phyloP scores from a whole-genome alignment of 768 basidiomycete genomes.

The Suillus hirtellus region DNA sequence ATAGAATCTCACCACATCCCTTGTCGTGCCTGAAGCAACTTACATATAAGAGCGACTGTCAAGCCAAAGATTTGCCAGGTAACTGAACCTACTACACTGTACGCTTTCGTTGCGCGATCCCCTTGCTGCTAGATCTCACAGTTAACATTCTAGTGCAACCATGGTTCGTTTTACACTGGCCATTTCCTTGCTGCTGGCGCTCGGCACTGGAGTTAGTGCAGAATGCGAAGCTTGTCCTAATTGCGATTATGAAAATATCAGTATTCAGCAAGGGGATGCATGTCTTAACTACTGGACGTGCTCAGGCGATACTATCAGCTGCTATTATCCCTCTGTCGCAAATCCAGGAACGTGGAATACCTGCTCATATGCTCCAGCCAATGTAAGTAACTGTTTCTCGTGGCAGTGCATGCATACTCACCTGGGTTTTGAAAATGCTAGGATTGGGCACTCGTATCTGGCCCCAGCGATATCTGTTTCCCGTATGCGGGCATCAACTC shows the following conservation, averaged over 20 bases:
- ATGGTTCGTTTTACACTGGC: neutral
- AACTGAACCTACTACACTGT: neutral
- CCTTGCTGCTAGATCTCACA: neutral
- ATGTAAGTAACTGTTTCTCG: neutral
- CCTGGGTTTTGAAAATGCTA: neutral
- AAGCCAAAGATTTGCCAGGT: neutral
- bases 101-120: neutral
- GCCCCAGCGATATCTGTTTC: neutral
- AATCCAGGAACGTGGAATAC: neutral
- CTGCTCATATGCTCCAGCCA: neutral
- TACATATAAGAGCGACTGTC: neutral
- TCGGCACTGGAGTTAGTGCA: neutral
- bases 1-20: neutral
- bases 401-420: neutral
- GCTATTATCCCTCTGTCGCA: conserved; percentile 3
- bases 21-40: neutral
- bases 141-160: neutral
- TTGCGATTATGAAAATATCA: conserved; percentile 2
- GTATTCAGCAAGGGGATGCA: neutral
- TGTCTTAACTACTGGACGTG: conserved; percentile 7
- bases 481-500: neutral
- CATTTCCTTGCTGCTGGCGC: neutral
- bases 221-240: neutral
- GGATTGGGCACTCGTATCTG: neutral
- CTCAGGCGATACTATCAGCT: neutral